Evolutionary conservation across 805 yeast genomes (phyloP).

Genomic region (Yarrowia deformans): DNA sequence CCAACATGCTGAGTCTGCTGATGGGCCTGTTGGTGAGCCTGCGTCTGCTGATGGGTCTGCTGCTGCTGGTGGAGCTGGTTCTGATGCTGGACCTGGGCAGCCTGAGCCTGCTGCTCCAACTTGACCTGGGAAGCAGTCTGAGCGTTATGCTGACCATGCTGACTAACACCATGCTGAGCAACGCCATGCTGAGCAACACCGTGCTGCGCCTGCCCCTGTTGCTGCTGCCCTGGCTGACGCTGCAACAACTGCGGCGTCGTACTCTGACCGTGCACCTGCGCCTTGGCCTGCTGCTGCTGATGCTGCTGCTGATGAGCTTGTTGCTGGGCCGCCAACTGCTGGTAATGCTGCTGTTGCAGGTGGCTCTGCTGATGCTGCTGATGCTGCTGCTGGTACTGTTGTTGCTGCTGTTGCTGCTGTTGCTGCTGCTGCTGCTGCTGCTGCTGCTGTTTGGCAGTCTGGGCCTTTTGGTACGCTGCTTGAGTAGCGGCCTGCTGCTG

Average conservation of each 20-base stretch:
- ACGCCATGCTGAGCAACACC: too few species aligned
- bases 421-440: conserved; percentile 15
- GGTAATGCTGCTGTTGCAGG: not conserved
- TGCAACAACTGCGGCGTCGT: conserved; percentile 2
- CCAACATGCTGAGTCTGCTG: not conserved
- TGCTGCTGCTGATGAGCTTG: conserved; percentile 9
- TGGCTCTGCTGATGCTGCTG: not conserved
- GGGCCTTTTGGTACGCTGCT: conserved; percentile 5
- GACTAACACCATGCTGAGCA: too few species aligned
- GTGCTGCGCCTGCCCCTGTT: too few species aligned
- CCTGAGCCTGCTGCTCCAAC: too few species aligned
- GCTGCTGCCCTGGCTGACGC: not conserved
- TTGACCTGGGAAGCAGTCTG: too few species aligned
- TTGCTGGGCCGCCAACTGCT: not conserved
- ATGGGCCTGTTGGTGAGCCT: not conserved
- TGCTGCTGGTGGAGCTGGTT: too few species aligned
- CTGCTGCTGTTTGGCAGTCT: conserved; percentile 13
- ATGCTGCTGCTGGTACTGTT: not conserved
- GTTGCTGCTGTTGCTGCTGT: not conserved
- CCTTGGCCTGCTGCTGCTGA: not conserved
- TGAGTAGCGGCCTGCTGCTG: conserved; percentile 7
- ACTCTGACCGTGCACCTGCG: not conserved
- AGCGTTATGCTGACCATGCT: too few species aligned
- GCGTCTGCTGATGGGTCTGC: not conserved
- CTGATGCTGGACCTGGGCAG: too few species aligned